A percentile compares a stretch with the other conserved stretches of the same genome.
Evolutionary conservation across 345 rosid species (phyloP).

Genomic region (Eucalyptus sp.): DNA sequence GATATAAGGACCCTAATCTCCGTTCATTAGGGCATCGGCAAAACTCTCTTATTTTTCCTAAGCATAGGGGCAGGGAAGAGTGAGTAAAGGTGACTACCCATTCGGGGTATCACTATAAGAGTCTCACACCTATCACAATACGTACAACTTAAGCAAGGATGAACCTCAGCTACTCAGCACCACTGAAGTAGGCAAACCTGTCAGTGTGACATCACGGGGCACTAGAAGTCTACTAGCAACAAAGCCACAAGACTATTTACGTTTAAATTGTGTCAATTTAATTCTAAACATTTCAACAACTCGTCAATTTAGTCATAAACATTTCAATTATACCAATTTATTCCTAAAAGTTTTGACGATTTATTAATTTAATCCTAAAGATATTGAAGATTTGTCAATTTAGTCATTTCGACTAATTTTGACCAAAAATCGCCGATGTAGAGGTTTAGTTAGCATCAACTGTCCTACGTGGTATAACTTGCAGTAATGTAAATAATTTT

Average conservation of each 20-base stretch:
- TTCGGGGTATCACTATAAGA: background rate
- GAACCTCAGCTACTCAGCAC: background rate
- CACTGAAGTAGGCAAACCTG: background rate
- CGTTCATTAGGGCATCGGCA: background rate
- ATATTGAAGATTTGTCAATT: too few species aligned
- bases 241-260: background rate
- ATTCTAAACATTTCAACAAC: rapidly evolving
- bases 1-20: background rate
- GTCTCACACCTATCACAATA: background rate
- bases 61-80: background rate
- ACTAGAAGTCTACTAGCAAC: background rate
- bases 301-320: rapidly evolving
- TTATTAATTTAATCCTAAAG: too few species aligned
- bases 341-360: rapidly evolving
- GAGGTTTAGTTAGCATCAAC: rapidly evolving
- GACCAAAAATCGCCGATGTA: rapidly evolving
- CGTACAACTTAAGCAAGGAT: background rate
- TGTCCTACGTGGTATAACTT: rapidly evolving
- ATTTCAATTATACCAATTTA: rapidly evolving
- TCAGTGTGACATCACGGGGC: background rate
- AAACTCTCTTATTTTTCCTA: background rate
- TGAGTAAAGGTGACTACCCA: background rate
- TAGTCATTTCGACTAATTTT: rapidly evolving
- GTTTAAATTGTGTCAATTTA: background rate
- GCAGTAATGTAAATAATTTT: rapidly evolving